Evolutionary conservation across 1,284 basidiomycete species (phyloP), one percentile per base, ranked within the genome.

Genomic region (Cryptococcus neoformans): DNA sequence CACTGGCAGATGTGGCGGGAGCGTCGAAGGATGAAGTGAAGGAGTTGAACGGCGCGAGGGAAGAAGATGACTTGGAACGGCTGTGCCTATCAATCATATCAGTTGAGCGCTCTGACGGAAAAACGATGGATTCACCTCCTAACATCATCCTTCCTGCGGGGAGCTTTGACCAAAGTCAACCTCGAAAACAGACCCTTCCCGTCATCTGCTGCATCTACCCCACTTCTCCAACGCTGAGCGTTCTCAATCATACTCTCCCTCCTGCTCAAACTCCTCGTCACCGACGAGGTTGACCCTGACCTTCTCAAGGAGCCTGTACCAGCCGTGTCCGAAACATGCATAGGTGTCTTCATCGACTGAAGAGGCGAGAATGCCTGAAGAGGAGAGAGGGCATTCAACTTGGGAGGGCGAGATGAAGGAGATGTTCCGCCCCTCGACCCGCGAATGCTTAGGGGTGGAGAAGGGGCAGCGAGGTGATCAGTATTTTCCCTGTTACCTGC

Each of bases 401-500:
- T 55, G 11, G 55, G 60, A 10, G 64, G 65, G 11, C 63, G 62
- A 48, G 84, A 84, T 35, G 85, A 85, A 42, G 82, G 81, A 28
- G 46, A 11, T 0, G 88, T 89, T 70, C 87, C 88, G 14, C 48
- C n/a, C 28, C 28, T 28, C 28, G 28, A 28, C 34, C 14, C 12
- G 46, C 17, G 46, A n/a, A 47, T 35, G 34, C 14, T 28, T 53
- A 36, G 9, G 21, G 21, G 38, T 35, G 67, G 90, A 61, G 87
- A 87, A 35, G 73, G 90, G 41, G 38, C 85, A 85, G 44, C 79
- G 28, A 45, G 14, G 14, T 53, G 49, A 1, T 78, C 51, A 77
- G 86, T 56, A 86, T 45, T 51, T 21, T 86, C 87, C 89, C 52
- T 49, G 47, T 51, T 44, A 8, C 17, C 28, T 9, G 55, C 48